Percentiles rank a stretch among this genome's conserved stretches.
These are phyloP conservation scores for Coriaria nepalensis DNA, from an alignment of 306 rosid species.

Conservation along the genomic window DNA sequence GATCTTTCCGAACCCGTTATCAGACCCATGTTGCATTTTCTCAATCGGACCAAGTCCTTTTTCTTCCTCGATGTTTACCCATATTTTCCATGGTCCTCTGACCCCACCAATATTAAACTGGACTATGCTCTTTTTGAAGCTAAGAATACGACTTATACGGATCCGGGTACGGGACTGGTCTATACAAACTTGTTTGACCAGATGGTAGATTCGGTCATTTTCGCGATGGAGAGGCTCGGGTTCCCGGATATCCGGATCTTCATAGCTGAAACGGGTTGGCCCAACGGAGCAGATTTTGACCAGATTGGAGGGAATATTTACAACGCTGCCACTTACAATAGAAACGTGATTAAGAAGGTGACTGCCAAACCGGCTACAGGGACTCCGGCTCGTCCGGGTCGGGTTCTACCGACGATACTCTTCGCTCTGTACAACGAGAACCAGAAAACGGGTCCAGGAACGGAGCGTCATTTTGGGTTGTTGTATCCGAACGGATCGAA, in stretches of 20 bases:
- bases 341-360: conserved; percentile 47
- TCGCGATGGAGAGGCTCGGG: conserved; percentile 65
- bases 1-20: conserved; percentile 36
- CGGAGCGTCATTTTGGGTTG: conserved; percentile 80
- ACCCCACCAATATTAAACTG: conserved; percentile 34
- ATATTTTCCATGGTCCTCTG: conserved; percentile 49
- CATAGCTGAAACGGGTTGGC: conserved; percentile 95
- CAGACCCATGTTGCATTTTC: conserved; percentile 52
- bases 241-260: conserved; percentile 44
- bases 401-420: conserved; percentile 37
- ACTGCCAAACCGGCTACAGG: conserved; percentile 41
- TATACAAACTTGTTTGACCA: conserved; percentile 73
- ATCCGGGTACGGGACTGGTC: conserved; percentile 41
- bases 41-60: conserved; percentile 51
- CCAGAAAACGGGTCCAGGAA: conserved; percentile 45
- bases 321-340: conserved; percentile 71
- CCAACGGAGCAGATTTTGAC: conserved; percentile 58
- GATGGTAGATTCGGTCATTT: conserved; percentile 72
- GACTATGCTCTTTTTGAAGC: conserved; percentile 43
- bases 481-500: conserved; percentile 47
- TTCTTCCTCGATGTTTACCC: conserved; percentile 76
- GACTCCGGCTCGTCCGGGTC: conserved; percentile 72
- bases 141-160: conserved; percentile 31
- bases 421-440: conserved; percentile 79
- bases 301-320: conserved; percentile 59